These are phyloP conservation scores for Cucurbita moschata DNA, from an alignment of 306 rosid species.

Conservation along the genomic window DNA sequence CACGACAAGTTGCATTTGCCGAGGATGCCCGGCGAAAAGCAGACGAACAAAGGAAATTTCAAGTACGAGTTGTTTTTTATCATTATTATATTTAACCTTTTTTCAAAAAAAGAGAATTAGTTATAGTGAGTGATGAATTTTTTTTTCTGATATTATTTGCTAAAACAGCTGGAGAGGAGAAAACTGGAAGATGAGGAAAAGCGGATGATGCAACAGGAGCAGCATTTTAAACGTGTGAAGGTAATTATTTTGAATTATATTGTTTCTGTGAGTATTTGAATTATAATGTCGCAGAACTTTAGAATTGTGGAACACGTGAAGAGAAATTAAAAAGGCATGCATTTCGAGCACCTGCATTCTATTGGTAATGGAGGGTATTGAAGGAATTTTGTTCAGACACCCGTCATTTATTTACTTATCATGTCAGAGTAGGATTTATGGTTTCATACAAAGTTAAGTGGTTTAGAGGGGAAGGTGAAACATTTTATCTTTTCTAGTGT, in stretches of 20 bases:
- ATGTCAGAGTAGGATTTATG: background rate
- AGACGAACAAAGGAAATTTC: slow-evolving; percentile 86
- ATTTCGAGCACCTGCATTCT: background rate
- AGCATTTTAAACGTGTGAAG: slow-evolving; percentile 80
- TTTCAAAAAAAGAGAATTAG: background rate
- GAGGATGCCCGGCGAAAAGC: slow-evolving; percentile 98
- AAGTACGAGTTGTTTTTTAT: slow-evolving; percentile 35
- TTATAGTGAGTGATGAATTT: background rate
- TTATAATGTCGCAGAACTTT: background rate
- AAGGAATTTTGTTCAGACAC: background rate
- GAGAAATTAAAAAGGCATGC: background rate
- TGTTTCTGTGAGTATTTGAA: background rate
- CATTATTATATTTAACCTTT: background rate
- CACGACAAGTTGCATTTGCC: slow-evolving; percentile 85
- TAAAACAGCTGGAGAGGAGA: slow-evolving; percentile 81
- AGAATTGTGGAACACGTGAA: background rate
- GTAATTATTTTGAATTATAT: slow-evolving; percentile 23
- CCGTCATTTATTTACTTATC: background rate
- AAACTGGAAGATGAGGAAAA: slow-evolving; percentile 88
- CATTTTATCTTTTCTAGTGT: background rate
- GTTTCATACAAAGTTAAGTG: background rate
- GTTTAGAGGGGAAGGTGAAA: background rate
- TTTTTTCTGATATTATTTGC: slow-evolving; percentile 14
- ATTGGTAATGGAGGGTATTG: background rate
- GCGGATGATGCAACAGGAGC: slow-evolving; percentile 92